phyloP scores from a whole-genome alignment of 495 filamentous ascomycete species.

The Pseudevernia furfuracea region DNA sequence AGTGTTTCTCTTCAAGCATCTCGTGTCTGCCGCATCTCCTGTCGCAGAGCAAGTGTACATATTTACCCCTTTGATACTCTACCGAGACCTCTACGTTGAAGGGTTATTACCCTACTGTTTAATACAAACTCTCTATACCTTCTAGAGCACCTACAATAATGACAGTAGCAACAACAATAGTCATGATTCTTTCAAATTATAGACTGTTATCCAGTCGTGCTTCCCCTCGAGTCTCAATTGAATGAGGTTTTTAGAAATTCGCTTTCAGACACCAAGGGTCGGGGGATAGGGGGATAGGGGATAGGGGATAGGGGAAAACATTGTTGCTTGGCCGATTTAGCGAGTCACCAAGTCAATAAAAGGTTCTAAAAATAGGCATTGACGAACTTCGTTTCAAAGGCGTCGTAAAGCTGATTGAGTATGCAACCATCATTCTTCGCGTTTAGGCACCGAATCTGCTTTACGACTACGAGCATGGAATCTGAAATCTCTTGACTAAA shows the following conservation, averaged over 20 bases:
- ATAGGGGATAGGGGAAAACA: too few relatives aligned
- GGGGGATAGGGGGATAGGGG: too few relatives aligned
- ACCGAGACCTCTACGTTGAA: neutral
- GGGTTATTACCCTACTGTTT: slow-evolving; percentile 12
- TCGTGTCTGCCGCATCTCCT: neutral
- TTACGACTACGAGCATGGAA: neutral
- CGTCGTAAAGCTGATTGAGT: neutral
- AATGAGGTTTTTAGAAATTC: too few relatives aligned
- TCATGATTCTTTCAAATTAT: neutral
- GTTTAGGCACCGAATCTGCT: neutral
- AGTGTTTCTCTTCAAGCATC: neutral
- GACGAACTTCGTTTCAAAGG: neutral
- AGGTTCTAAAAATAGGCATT: neutral
- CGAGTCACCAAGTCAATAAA: slow-evolving; percentile 1
- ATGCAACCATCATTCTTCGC: neutral
- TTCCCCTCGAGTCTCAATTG: too few relatives aligned
- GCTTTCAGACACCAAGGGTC: too few relatives aligned
- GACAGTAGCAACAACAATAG: neutral
- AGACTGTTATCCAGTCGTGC: too few relatives aligned
- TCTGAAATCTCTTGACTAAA: neutral
- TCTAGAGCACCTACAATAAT: too few relatives aligned
- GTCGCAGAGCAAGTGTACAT: slow-evolving; percentile 10
- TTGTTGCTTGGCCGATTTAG: slow-evolving; percentile 4
- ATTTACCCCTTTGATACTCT: neutral
- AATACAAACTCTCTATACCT: neutral